These are phyloP conservation scores for Kodamaea sagamina DNA, from an alignment of 805 yeast species.

Conservation along the genomic window DNA sequence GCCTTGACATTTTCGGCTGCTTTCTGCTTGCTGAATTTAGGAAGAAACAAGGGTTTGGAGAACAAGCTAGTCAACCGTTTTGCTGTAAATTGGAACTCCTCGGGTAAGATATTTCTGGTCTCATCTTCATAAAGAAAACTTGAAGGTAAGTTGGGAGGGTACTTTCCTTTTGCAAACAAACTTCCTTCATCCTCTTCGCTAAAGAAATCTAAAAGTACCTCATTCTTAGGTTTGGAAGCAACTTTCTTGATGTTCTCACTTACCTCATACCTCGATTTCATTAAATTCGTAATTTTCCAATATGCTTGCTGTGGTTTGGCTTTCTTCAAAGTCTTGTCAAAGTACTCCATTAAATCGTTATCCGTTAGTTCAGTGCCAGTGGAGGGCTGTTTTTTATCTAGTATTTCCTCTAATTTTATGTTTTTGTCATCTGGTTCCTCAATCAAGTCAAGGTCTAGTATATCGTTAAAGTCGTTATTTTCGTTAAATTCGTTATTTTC, in stretches of 20 bases:
- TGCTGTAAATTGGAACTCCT: conserved; percentile 23
- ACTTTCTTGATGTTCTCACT: conserved; percentile 8
- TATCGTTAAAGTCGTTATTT: conserved; percentile 13
- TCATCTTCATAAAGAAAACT: conserved; percentile 4
- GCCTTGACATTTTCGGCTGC: neutral
- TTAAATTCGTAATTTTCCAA: conserved; percentile 11
- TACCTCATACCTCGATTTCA: conserved; percentile 9
- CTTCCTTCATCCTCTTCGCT: conserved; percentile 2
- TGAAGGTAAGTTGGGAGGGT: conserved; percentile 1
- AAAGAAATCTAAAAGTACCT: conserved; percentile 11
- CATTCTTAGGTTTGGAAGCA: conserved; percentile 4
- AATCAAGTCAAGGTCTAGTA: conserved; percentile 1
- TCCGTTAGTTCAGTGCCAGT: neutral
- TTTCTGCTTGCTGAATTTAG: conserved; percentile 3
- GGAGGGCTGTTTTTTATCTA: neutral
- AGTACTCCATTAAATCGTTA: conserved; percentile 5
- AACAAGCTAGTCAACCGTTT: conserved; percentile 22
- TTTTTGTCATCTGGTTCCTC: neutral
- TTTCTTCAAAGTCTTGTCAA: conserved; percentile 5
- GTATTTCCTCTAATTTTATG: neutral
- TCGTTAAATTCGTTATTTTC: conserved; percentile 11
- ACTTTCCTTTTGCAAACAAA: neutral
- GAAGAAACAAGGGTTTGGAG: conserved; percentile 16
- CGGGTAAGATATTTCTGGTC: conserved; percentile 19
- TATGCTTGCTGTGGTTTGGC: neutral